Conservation (phyloP, 2,329 filamentous ascomycete species). For the Apiospora malaysiana region DNA sequence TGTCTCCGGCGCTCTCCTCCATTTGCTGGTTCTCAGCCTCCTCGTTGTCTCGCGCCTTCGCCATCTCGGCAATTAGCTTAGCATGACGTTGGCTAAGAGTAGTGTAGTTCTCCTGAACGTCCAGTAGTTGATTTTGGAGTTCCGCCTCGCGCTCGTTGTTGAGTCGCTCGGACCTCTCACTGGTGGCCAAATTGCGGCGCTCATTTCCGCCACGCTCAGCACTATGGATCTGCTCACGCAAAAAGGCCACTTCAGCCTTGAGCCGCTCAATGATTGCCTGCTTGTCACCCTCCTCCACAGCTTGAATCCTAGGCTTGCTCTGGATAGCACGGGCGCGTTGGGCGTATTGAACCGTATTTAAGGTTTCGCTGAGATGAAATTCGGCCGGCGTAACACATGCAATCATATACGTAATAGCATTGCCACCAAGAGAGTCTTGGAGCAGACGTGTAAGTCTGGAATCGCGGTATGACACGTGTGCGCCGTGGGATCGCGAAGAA, state of each 20-base stretch:
- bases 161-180: constrained; percentile 77
- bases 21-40: constrained; percentile 61
- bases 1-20: constrained; percentile 73
- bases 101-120: constrained; percentile 93
- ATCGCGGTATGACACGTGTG: constrained; percentile 96
- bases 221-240: constrained; percentile 91
- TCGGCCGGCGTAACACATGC: constrained; percentile 96
- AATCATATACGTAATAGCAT: constrained; percentile 99
- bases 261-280: constrained; percentile 91
- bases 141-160: constrained; percentile 87
- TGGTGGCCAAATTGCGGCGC: constrained; percentile 59
- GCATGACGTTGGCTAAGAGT: constrained; percentile 91
- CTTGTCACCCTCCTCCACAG: constrained; percentile 91
- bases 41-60: constrained; percentile 79
- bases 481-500: constrained; percentile 84
- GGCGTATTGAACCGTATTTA: constrained; percentile 97
- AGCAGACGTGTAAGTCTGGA: constrained; percentile 94
- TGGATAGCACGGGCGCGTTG: constrained; percentile 96
- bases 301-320: constrained; percentile 95
- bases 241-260: constrained; percentile 90
- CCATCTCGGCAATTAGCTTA: constrained; percentile 93
- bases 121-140: constrained; percentile 90
- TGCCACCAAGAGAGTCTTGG: constrained; percentile 95
- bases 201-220: constrained; percentile 71
- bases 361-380: constrained; percentile 95